Evolutionary conservation across 495 filamentous ascomycete species (phyloP), one percentile per base, ranked within the genome.

Genomic region (Aspergillus conjunctus): DNA sequence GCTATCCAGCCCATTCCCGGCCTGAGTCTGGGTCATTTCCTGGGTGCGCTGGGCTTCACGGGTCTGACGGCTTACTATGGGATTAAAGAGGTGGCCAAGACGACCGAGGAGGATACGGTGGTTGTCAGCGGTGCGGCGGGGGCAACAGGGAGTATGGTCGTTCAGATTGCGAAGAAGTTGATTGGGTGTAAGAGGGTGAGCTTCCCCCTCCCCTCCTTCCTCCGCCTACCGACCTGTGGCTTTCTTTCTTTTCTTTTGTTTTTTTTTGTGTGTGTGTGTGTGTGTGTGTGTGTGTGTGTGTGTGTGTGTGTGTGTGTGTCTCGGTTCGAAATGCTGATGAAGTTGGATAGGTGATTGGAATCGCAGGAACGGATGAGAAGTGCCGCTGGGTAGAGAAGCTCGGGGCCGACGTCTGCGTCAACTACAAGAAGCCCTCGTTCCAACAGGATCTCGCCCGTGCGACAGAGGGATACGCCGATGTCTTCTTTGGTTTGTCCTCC

Each of bases 291-390:
- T n/a, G n/a, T n/a, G n/a, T n/a, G n/a, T n/a, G n/a, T n/a, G n/a
- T n/a, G n/a, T n/a, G n/a, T n/a, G n/a, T n/a, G n/a, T n/a, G n/a
- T n/a, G n/a, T n/a, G n/a, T n/a, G n/a, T n/a, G n/a, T n/a, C n/a
- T n/a, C n/a, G n/a, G n/a, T n/a, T n/a, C n/a, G 11, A 9, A 20
- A 21, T 79, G 78, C 14, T 73, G 71, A 59, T 51, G 17, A 20
- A 5, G 26, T 26, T 26, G 2, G 22, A 15, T 43, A 70, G 68
- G 66, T 72, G 14, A 75, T 86, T 64, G 87, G 86, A 0, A 82
- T 90, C 60, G 87, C 86, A 0, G 87, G 87, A 0, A 80, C 75
- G n/a, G 85, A 85, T 34, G 83, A 85, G 30, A 90, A 90, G 69
- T 88, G 86, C 65, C 65, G 70, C 54, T 85, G 85, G 79, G 79